phyloP scores from a whole-genome alignment of 176 grass and related monocot species.

The Carex cristatella region DNA sequence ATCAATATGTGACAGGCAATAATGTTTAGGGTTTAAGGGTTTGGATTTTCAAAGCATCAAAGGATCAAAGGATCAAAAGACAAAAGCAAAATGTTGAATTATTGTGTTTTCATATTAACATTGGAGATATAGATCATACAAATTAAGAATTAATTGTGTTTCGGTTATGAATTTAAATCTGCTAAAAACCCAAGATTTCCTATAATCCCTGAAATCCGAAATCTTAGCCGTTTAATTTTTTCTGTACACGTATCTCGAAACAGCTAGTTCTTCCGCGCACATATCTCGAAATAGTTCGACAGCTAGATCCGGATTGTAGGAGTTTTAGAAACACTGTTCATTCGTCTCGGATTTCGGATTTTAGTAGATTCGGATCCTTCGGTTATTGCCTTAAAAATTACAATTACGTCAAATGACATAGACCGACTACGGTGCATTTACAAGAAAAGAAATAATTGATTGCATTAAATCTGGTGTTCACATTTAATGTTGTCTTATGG shows the following conservation, averaged over 20 bases:
- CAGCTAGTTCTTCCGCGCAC: no score
- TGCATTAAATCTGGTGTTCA: conserved; percentile 7
- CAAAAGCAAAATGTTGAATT: not conserved
- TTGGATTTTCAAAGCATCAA: not conserved
- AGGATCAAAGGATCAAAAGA: not conserved
- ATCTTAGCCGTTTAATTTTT: no score
- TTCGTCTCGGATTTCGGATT: no score
- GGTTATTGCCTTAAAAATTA: not conserved
- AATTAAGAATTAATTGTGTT: not conserved
- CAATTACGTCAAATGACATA: not conserved
- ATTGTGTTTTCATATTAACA: not conserved
- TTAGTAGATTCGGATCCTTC: not conserved
- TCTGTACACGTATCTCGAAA: no score
- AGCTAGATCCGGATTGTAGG: no score
- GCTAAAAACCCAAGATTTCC: no score
- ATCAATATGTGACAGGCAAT: not conserved
- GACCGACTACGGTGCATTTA: not conserved
- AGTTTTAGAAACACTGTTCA: no score
- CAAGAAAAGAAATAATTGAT: not conserved
- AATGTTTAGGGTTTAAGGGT: not conserved
- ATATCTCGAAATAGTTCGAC: no score
- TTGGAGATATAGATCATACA: not conserved
- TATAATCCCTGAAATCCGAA: no score
- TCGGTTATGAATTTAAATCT: not conserved
- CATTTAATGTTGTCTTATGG: not conserved